Evolutionary conservation across 1,284 basidiomycete species (phyloP).

Genomic region (Cryptococcus sp.): DNA sequence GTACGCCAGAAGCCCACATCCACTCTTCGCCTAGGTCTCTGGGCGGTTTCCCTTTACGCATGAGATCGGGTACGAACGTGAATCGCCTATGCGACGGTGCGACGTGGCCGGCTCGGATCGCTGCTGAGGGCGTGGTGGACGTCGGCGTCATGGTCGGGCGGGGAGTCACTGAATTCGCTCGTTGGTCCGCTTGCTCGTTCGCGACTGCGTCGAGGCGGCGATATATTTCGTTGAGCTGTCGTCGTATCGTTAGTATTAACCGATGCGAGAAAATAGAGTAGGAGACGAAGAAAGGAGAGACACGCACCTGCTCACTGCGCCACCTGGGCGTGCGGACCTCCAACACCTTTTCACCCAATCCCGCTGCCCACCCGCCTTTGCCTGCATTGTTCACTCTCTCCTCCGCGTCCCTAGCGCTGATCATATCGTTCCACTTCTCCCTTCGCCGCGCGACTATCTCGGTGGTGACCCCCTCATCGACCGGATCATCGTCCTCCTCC

Average conservation of each 20-base stretch:
- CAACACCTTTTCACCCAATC: slow-evolving; percentile 66
- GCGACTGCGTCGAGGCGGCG: slow-evolving; percentile 34
- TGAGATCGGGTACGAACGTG: slow-evolving; percentile 19
- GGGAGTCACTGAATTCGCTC: slow-evolving; percentile 10
- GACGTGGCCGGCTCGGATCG: slow-evolving; percentile 31
- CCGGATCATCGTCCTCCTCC: slow-evolving; percentile 9
- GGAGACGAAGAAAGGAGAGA: not conserved
- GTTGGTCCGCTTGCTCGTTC: slow-evolving; percentile 21
- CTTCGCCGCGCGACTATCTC: not conserved
- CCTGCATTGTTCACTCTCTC: slow-evolving; percentile 55
- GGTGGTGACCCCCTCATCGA: not conserved
- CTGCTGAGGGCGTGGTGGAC: not conserved
- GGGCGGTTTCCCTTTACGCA: slow-evolving; percentile 27
- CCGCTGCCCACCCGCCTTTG: slow-evolving; percentile 63
- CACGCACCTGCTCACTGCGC: slow-evolving; percentile 41
- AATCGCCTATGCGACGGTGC: slow-evolving; percentile 38
- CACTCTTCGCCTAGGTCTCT: slow-evolving; percentile 29
- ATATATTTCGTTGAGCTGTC: slow-evolving; percentile 42
- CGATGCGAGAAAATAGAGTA: not conserved
- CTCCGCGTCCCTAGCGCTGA: slow-evolving; percentile 56
- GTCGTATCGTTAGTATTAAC: not conserved
- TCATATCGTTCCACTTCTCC: slow-evolving; percentile 15
- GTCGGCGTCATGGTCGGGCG: not conserved
- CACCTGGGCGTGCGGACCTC: slow-evolving; percentile 63
- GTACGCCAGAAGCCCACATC: slow-evolving; percentile 33